These are phyloP conservation scores for Solanum tarijense DNA, from an alignment of 257 asterid genomes.

Conservation along the genomic window DNA sequence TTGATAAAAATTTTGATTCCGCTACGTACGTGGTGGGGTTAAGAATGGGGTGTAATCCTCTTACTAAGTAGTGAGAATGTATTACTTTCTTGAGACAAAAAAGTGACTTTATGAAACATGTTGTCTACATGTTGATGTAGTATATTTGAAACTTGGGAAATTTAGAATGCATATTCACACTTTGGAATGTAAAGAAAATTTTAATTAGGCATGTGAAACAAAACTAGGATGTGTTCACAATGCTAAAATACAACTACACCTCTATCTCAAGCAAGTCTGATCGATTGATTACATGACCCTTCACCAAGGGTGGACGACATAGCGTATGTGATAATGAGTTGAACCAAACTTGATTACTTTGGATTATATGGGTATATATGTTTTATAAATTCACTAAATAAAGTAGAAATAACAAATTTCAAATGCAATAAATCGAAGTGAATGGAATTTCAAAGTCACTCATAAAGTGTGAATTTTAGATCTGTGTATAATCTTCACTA, in stretches of 20 bases:
- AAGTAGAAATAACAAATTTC: too few relatives aligned
- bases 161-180: neutral
- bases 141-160: neutral
- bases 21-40: neutral
- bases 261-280: neutral
- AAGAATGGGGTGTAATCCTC: neutral
- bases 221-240: neutral
- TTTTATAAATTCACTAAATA: too few relatives aligned
- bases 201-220: neutral
- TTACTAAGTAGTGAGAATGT: neutral
- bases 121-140: neutral
- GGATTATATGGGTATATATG: too few relatives aligned
- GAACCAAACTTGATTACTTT: neutral
- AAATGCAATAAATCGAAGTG: too few relatives aligned
- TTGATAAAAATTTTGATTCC: neutral
- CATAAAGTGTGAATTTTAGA: neutral
- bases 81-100: neutral
- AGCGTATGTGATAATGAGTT: neutral
- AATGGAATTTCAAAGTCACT: neutral
- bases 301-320: neutral
- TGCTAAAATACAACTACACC: neutral
- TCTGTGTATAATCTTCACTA: neutral
- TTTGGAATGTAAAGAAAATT: neutral
- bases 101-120: neutral
- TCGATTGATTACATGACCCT: neutral